Conservation (phyloP, 129 eudicot species). For the Lactuca sativa region DNA sequence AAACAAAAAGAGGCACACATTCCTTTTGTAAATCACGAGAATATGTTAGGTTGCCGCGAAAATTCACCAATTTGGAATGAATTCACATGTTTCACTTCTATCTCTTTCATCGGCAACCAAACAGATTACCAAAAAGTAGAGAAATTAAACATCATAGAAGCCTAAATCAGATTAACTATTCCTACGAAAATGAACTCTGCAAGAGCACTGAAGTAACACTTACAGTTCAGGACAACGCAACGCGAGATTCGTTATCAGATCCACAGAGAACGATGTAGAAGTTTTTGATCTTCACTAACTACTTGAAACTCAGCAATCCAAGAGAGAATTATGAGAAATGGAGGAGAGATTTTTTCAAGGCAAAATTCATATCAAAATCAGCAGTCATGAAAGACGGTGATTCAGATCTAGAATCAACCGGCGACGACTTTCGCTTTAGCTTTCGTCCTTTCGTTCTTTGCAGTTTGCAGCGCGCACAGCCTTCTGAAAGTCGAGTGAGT, state of each 20-base stretch:
- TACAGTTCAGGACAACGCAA: conserved; percentile 9
- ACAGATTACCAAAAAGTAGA: background rate
- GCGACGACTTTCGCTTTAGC: background rate
- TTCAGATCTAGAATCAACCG: conserved; percentile 21
- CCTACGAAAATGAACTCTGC: background rate
- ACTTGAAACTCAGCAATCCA: background rate
- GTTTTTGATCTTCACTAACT: conserved; percentile 7
- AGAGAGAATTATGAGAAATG: conserved; percentile 1
- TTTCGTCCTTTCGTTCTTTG: background rate
- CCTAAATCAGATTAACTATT: background rate
- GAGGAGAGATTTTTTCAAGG: background rate
- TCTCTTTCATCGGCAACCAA: background rate
- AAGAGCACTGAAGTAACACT: conserved; percentile 13
- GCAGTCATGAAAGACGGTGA: conserved; percentile 4
- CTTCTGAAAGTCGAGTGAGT: background rate
- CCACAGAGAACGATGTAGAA: conserved; percentile 16
- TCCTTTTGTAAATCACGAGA: conserved; percentile 23
- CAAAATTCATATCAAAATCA: too few species aligned
- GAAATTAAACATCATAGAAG: conserved; percentile 9
- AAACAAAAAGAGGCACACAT: conserved; percentile 18
- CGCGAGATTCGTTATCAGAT: conserved; percentile 27
- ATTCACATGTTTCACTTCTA: conserved; percentile 13
- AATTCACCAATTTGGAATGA: conserved; percentile 13
- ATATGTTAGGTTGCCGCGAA: conserved; percentile 26
- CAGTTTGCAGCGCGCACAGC: background rate